phyloP scores from a whole-genome alignment of 495 filamentous ascomycete species.

The Thermothielavioides terrestris region DNA sequence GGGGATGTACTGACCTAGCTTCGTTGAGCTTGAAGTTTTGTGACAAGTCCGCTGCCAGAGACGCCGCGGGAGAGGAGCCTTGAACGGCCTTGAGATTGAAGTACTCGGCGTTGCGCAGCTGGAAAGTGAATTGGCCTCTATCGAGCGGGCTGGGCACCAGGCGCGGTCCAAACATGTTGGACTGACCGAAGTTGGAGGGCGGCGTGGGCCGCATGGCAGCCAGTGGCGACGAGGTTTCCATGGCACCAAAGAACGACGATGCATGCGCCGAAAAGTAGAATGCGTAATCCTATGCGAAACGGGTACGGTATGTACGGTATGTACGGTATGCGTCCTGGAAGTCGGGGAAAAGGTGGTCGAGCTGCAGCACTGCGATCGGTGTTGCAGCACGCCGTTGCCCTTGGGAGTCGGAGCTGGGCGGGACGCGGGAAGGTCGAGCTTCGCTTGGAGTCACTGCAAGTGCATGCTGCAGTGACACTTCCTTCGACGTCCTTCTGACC shows the following conservation, averaged over 20 bases:
- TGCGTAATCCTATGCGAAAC: too few relatives aligned
- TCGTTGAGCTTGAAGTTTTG: conserved; percentile 91
- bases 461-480: conserved; percentile 11
- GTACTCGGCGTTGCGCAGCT: conserved; percentile 52
- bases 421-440: not conserved
- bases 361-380: not conserved
- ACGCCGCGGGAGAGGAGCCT: conserved; percentile 83
- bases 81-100: conserved; percentile 65
- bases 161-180: conserved; percentile 36
- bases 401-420: not conserved
- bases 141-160: conserved; percentile 49
- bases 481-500: conserved; percentile 1
- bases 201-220: conserved; percentile 86
- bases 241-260: conserved; percentile 26
- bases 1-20: conserved; percentile 56
- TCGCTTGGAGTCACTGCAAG: conserved; percentile 8
- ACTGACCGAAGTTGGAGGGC: conserved; percentile 37
- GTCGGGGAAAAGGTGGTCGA: not conserved
- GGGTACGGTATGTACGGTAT: not conserved
- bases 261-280: conserved; percentile 2
- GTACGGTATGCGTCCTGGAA: not conserved
- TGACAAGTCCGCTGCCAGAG: conserved; percentile 84
- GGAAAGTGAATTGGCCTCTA: conserved; percentile 49
- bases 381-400: not conserved
- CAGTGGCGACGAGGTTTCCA: conserved; percentile 91